phyloP scores from a whole-genome alignment of 2,329 filamentous ascomycete species.

The Stagonosporopsis vannaccii region DNA sequence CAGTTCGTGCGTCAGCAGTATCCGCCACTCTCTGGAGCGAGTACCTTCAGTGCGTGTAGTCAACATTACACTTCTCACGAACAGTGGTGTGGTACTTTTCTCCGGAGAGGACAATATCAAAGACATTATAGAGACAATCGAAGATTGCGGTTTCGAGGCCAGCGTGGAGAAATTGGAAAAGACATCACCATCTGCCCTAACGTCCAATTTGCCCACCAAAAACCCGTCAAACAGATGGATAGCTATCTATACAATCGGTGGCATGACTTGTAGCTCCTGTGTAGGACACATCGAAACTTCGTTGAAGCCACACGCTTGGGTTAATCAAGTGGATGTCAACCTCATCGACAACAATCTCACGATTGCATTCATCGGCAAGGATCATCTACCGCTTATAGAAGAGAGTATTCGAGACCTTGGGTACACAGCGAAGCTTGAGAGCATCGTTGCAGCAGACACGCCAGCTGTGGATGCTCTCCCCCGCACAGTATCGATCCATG shows the following conservation, averaged over 20 bases:
- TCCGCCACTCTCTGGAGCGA: slow-evolving; percentile 59
- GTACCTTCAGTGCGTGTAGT: slow-evolving; percentile 56
- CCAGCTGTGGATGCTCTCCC: slow-evolving; percentile 25
- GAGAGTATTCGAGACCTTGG: slow-evolving; percentile 59
- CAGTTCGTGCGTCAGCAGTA: slow-evolving; percentile 61
- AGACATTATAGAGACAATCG: slow-evolving; percentile 59
- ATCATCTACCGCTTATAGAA: slow-evolving; percentile 54
- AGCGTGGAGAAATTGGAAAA: slow-evolving; percentile 45
- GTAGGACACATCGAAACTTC: slow-evolving; percentile 58
- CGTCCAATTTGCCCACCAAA: neutral
- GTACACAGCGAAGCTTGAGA: slow-evolving; percentile 51
- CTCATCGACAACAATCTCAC: neutral
- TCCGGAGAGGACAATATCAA: slow-evolving; percentile 53
- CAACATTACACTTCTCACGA: slow-evolving; percentile 61
- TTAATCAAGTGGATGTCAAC: slow-evolving; percentile 51
- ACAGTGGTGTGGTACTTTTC: slow-evolving; percentile 60
- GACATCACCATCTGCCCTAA: slow-evolving; percentile 1
- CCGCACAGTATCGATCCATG: slow-evolving; percentile 45
- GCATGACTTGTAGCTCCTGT: slow-evolving; percentile 67
- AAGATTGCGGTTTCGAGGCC: slow-evolving; percentile 57
- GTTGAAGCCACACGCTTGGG: slow-evolving; percentile 55
- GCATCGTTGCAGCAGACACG: slow-evolving; percentile 22
- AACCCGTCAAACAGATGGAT: slow-evolving; percentile 38
- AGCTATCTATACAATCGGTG: slow-evolving; percentile 60
- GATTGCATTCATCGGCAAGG: neutral